A percentile compares a stretch with the other conserved stretches of the same genome.
Evolutionary conservation across 441 rosid species (phyloP).

Genomic region (Populus trichocarpa): DNA sequence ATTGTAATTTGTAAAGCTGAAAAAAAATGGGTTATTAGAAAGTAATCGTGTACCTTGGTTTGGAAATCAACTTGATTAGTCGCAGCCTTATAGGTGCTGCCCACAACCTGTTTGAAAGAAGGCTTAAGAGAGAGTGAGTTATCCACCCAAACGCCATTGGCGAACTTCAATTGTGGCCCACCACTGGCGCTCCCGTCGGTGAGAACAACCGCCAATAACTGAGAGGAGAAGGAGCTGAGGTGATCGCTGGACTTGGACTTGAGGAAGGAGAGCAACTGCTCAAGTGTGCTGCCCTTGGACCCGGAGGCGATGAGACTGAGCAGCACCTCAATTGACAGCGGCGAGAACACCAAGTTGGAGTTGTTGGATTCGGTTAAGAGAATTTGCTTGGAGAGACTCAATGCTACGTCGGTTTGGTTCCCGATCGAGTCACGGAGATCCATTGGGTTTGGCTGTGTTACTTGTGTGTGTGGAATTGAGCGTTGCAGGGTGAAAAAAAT

Average conservation of each 20-base stretch:
- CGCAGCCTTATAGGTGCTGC: slow-evolving; percentile 53
- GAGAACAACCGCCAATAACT: slow-evolving; percentile 56
- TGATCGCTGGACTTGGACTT: slow-evolving; percentile 52
- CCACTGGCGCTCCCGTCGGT: slow-evolving; percentile 64
- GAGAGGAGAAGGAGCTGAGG: slow-evolving; percentile 53
- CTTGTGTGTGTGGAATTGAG: background rate
- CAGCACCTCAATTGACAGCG: slow-evolving; percentile 67
- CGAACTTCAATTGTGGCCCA: slow-evolving; percentile 60
- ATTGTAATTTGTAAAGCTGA: background rate
- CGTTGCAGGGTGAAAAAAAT: background rate
- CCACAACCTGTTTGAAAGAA: slow-evolving; percentile 58
- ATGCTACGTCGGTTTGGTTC: slow-evolving; percentile 52
- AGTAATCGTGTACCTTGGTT: slow-evolving; percentile 46
- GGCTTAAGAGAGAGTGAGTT: slow-evolving; percentile 51
- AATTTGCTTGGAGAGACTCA: slow-evolving; percentile 41
- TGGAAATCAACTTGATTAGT: slow-evolving; percentile 65
- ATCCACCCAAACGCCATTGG: slow-evolving; percentile 77
- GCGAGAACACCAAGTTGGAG: slow-evolving; percentile 70
- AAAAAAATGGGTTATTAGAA: background rate
- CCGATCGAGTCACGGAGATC: slow-evolving; percentile 50
- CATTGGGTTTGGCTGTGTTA: slow-evolving; percentile 30
- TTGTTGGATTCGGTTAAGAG: slow-evolving; percentile 35
- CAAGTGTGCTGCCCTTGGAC: slow-evolving; percentile 55
- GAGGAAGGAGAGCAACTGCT: slow-evolving; percentile 79
- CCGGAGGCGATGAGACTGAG: slow-evolving; percentile 76